phyloP scores from a whole-genome alignment of 352 stramenopile genomes.

The Thalassiosira livingstoniorum region DNA sequence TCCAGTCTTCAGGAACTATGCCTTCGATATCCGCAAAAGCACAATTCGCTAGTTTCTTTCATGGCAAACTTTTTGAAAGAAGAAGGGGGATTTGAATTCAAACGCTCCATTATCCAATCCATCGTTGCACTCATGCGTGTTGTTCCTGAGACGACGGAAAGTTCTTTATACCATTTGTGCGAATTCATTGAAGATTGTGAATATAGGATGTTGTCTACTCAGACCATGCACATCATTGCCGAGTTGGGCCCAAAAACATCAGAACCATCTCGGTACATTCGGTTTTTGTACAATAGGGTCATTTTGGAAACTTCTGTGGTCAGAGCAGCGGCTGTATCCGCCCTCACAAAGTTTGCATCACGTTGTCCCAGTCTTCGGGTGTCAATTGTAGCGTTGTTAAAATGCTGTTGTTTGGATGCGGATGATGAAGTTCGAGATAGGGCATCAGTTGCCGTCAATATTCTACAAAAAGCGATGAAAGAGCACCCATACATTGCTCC shows the following conservation, averaged over 20 bases:
- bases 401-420: conserved; percentile 95
- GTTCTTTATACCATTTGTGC: conserved; percentile 95
- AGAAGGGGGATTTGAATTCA: conserved; percentile 98
- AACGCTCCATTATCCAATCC: conserved; percentile 97
- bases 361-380: conserved; percentile 91
- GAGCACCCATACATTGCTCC: conserved; percentile 74
- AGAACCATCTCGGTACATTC: conserved; percentile 96
- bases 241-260: conserved; percentile 93
- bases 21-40: conserved; percentile 97
- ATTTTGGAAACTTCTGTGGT: conserved; percentile 98
- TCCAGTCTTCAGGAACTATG: conserved; percentile 95
- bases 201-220: conserved; percentile 89
- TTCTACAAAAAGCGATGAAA: conserved; percentile 78
- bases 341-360: conserved; percentile 96
- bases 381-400: conserved; percentile 95
- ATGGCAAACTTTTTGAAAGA: conserved; percentile 96
- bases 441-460: conserved; percentile 68
- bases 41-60: conserved; percentile 96
- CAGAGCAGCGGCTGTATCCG: conserved; percentile 94
- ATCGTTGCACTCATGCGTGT: conserved; percentile 96
- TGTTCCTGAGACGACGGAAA: conserved; percentile 97
- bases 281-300: conserved; percentile 99
- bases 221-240: conserved; percentile 97
- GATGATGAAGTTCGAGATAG: conserved; percentile 94
- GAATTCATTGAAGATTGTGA: conserved; percentile 99